These are phyloP conservation scores for Exophiala sp. DNA, from an alignment of 2,329 filamentous ascomycete species.

Conservation along the genomic window DNA sequence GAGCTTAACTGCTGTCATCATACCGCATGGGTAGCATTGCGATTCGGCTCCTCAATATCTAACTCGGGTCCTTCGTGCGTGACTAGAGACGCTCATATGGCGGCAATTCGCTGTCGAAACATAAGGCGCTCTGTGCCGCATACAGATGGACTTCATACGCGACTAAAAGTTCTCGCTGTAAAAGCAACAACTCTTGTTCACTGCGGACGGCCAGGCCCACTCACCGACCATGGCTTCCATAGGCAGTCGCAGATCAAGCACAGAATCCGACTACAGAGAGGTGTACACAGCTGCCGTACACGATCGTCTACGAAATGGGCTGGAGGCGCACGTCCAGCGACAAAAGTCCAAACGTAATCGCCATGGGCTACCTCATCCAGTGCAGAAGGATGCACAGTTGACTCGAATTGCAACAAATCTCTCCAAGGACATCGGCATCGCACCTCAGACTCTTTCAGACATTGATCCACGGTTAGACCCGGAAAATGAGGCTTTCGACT, in stretches of 20 bases:
- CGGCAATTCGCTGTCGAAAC: background rate
- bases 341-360: slow-evolving; percentile 1
- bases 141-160: background rate
- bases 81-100: no score
- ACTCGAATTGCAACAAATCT: slow-evolving; percentile 12
- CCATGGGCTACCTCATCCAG: background rate
- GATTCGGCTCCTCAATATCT: no score
- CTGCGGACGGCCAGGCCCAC: no score
- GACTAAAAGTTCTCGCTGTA: no score
- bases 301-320: background rate
- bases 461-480: slow-evolving; percentile 18
- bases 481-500: slow-evolving; percentile 15
- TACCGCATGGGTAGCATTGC: no score
- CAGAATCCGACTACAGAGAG: slow-evolving; percentile 10
- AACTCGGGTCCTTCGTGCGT: no score
- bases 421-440: slow-evolving; percentile 7
- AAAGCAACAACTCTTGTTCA: no score
- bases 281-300: slow-evolving; percentile 10
- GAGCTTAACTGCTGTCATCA: no score
- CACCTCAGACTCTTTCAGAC: slow-evolving; percentile 10
- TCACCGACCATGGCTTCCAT: slow-evolving; percentile 6
- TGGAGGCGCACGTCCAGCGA: background rate
- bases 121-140: background rate
- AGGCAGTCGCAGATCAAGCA: slow-evolving; percentile 7
- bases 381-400: slow-evolving; percentile 6